Conservation (phyloP, 208 protist genomes). For the Crithidia mellificae region DNA sequence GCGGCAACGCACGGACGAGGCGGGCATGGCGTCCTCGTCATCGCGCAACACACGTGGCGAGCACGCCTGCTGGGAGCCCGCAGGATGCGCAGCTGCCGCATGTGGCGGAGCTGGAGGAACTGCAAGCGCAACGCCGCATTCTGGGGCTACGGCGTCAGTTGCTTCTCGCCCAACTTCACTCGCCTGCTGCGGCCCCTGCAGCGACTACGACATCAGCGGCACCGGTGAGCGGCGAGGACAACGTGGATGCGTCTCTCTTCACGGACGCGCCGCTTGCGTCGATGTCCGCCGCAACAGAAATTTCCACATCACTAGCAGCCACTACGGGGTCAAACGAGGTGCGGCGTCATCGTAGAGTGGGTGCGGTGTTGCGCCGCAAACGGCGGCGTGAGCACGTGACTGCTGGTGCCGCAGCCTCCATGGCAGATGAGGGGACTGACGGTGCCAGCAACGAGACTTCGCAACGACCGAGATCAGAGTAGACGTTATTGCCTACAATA, state of each 20-base stretch:
- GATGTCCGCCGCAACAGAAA: no score
- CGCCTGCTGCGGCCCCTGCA: neutral
- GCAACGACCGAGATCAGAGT: slow-evolving; percentile 10
- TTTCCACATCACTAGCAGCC: no score
- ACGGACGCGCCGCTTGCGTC: slow-evolving; percentile 19
- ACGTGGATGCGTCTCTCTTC: slow-evolving; percentile 23
- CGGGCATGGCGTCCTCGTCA: no score
- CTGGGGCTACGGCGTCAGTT: slow-evolving; percentile 14
- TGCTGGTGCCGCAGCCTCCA: no score
- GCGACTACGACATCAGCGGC: neutral
- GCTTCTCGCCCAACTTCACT: neutral
- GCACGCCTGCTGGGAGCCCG: neutral
- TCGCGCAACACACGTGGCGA: no score
- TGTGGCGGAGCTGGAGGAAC: slow-evolving; percentile 16
- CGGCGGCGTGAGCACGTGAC: slow-evolving; percentile 13
- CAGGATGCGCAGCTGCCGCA: slow-evolving; percentile 11
- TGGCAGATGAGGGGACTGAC: neutral
- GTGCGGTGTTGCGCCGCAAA: slow-evolving; percentile 5
- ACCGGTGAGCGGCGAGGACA: neutral
- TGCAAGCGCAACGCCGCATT: slow-evolving; percentile 15
- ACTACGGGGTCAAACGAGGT: neutral
- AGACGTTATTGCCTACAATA: no score
- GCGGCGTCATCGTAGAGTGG: neutral
- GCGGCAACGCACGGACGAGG: no score
- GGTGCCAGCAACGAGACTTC: neutral